These are phyloP conservation scores for Sporodiniella umbellata DNA, from an alignment of 371 early-diverging fungal species.

Conservation along the genomic window DNA sequence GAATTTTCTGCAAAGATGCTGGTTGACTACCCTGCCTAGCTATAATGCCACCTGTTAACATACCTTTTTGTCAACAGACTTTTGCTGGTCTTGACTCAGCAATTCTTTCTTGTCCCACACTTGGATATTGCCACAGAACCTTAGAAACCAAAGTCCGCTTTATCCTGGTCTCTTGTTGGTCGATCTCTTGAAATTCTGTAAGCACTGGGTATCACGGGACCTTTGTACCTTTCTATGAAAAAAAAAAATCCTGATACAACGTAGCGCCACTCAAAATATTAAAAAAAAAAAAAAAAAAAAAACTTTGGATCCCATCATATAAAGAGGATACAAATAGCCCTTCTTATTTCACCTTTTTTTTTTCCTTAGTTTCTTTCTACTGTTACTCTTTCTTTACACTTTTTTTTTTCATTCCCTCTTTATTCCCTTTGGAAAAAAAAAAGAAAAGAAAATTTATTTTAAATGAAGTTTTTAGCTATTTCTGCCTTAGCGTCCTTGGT, in stretches of 20 bases:
- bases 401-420: neutral
- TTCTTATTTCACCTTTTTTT: neutral
- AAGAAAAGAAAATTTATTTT: no score
- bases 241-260: neutral
- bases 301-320: neutral
- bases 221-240: neutral
- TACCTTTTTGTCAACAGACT: no score
- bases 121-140: no score
- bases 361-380: neutral
- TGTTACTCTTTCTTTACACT: neutral
- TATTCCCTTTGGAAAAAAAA: no score
- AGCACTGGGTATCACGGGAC: neutral
- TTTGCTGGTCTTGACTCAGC: no score
- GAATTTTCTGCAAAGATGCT: no score
- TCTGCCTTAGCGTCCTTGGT: constrained; percentile 12
- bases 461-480: constrained; percentile 17
- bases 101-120: no score
- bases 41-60: no score
- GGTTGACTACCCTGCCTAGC: no score
- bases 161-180: neutral
- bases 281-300: no score
- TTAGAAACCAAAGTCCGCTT: no score
- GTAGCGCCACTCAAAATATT: no score
- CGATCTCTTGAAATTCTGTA: neutral
- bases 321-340: neutral